Conservation (phyloP, 345 rosid genomes). For the Bruguiera sexangula region DNA sequence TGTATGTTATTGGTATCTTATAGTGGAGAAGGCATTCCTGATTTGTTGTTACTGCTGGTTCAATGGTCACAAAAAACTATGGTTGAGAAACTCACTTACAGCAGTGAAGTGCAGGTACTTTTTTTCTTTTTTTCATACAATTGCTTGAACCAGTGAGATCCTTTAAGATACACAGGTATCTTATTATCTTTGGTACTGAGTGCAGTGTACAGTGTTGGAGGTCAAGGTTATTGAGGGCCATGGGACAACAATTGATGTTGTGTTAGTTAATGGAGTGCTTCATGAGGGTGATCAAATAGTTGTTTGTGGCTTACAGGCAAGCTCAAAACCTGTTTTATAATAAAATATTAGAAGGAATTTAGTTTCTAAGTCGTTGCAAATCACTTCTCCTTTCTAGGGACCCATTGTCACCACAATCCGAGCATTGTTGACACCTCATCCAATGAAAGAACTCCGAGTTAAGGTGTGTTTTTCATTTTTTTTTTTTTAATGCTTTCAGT, state of each 20-base stretch:
- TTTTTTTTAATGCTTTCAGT: constrained; percentile 26
- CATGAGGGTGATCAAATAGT: constrained; percentile 94
- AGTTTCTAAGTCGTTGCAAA: constrained; percentile 9
- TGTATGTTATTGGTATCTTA: constrained; percentile 23
- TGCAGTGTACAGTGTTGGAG: constrained; percentile 91
- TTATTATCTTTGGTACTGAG: constrained; percentile 24
- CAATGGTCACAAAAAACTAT: constrained; percentile 95
- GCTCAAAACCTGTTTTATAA: constrained; percentile 27
- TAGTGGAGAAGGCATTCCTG: constrained; percentile 96
- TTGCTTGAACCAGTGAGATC: constrained; percentile 45
- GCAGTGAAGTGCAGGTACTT: constrained; percentile 71
- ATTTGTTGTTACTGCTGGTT: constrained; percentile 69
- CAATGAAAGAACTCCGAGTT: constrained; percentile 95
- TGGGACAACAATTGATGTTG: constrained; percentile 95
- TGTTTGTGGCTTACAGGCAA: constrained; percentile 90
- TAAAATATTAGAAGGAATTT: constrained; percentile 16
- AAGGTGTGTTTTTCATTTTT: constrained; percentile 75
- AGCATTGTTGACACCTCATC: constrained; percentile 90
- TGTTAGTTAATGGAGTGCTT: constrained; percentile 80
- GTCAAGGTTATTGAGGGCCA: constrained; percentile 94
- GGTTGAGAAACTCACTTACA: constrained; percentile 86
- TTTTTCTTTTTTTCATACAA: background rate
- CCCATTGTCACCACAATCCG: constrained; percentile 82
- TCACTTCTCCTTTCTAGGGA: constrained; percentile 46
- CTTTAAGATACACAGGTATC: constrained; percentile 24